These are phyloP conservation scores for Durotheca rogersii DNA, from an alignment of 495 filamentous ascomycete species.

Conservation along the genomic window DNA sequence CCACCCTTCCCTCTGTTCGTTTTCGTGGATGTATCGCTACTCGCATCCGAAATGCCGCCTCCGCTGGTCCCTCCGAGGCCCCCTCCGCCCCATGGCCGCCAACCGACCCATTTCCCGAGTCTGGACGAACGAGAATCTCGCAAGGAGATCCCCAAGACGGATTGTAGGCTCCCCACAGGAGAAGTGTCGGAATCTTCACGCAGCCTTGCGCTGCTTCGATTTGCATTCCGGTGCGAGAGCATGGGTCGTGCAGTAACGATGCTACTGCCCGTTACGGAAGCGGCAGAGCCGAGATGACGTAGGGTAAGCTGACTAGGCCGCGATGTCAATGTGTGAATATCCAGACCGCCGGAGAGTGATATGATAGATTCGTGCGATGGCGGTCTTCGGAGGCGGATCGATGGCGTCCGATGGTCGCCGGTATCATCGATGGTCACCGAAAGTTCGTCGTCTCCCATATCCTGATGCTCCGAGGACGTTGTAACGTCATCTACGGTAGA, in stretches of 20 bases:
- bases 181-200: constrained; percentile 41
- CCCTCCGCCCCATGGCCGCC: constrained; percentile 47
- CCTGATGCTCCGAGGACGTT: constrained; percentile 11
- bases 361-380: constrained; percentile 57
- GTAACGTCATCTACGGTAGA: constrained; percentile 26
- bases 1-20: constrained; percentile 12
- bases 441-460: constrained; percentile 4
- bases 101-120: constrained; percentile 45
- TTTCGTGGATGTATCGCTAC: constrained; percentile 12
- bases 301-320: constrained; percentile 55
- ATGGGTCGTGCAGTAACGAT: constrained; percentile 44
- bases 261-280: constrained; percentile 46
- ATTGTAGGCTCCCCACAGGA: constrained; percentile 31
- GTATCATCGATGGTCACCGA: constrained; percentile 15
- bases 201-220: constrained; percentile 42
- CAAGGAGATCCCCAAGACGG: constrained; percentile 28
- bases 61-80: constrained; percentile 22
- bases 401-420: constrained; percentile 11
- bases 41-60: no score
- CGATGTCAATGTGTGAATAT: constrained; percentile 56
- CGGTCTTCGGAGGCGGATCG: constrained; percentile 38
- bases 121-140: constrained; percentile 28
- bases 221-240: constrained; percentile 34
- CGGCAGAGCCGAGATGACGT: constrained; percentile 44
- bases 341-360: constrained; percentile 53